Evolutionary conservation across 768 basidiomycete species (phyloP).

Genomic region (Rhodotorula sphaerocarpa): DNA sequence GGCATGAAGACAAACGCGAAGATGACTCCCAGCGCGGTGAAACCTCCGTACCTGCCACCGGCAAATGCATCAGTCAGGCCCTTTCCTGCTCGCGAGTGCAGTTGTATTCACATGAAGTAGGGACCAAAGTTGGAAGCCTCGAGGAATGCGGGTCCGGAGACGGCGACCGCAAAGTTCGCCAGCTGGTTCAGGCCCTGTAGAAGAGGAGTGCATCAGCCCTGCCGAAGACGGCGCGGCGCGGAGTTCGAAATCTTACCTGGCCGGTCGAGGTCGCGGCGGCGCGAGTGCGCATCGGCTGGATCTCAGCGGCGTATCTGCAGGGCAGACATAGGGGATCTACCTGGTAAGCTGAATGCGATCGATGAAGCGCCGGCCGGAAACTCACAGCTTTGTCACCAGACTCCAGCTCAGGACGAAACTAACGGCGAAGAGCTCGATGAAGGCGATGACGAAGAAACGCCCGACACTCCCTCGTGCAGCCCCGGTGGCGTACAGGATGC

Average conservation of each 20-base stretch:
- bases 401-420: not conserved
- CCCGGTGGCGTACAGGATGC: constrained; percentile 47
- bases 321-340: not conserved
- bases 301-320: constrained; percentile 45
- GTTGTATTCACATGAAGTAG: constrained; percentile 1
- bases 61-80: too few species aligned
- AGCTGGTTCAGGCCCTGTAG: constrained; percentile 16
- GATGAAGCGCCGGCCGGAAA: too few species aligned
- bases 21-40: constrained; percentile 1
- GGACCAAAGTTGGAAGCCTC: not conserved
- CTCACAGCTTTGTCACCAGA: constrained; percentile 20
- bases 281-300: constrained; percentile 50
- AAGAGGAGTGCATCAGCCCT: too few species aligned
- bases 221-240: too few species aligned
- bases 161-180: constrained; percentile 16
- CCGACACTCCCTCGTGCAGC: constrained; percentile 39
- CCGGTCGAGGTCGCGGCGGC: constrained; percentile 42
- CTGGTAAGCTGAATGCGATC: too few species aligned
- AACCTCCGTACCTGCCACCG: constrained; percentile 7
- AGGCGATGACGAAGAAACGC: constrained; percentile 47
- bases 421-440: constrained; percentile 50
- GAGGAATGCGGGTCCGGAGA: constrained; percentile 18
- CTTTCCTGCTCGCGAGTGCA: too few species aligned
- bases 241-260: too few species aligned
- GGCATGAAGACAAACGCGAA: constrained; percentile 22